phyloP scores from a whole-genome alignment of 371 early-diverging fungal species.

The Coemansia sp. region DNA sequence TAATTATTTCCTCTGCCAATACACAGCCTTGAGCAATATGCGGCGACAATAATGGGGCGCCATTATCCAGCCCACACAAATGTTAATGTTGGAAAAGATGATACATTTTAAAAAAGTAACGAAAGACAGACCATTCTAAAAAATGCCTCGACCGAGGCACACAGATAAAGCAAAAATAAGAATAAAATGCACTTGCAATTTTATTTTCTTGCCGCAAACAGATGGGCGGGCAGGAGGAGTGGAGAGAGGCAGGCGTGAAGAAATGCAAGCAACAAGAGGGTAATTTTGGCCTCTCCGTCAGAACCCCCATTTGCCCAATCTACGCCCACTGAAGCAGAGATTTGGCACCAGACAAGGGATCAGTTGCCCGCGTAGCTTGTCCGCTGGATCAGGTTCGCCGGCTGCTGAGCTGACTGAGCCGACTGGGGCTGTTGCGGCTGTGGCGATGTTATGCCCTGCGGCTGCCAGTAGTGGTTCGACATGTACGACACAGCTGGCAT shows the following conservation, averaged over 20 bases:
- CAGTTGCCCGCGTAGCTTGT: constrained; percentile 37
- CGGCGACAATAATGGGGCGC: not conserved
- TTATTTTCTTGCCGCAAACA: not conserved
- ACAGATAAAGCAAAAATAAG: not conserved
- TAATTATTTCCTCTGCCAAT: too few relatives aligned
- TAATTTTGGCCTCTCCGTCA: not conserved
- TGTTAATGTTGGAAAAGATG: not conserved
- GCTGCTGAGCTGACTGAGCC: constrained; percentile 18
- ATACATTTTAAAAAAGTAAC: not conserved
- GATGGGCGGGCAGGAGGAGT: not conserved
- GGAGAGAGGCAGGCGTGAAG: not conserved
- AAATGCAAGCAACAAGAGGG: not conserved
- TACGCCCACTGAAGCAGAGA: not conserved
- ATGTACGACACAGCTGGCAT: constrained; percentile 29
- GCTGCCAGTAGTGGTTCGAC: constrained; percentile 40
- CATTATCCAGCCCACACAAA: not conserved
- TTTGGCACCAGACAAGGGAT: not conserved
- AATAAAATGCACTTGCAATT: constrained; percentile 7
- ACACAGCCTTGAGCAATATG: not conserved
- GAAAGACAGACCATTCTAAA: constrained; percentile 6
- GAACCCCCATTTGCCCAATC: not conserved
- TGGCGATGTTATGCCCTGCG: constrained; percentile 34
- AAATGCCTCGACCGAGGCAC: not conserved
- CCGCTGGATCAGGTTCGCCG: constrained; percentile 36
- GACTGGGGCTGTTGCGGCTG: constrained; percentile 26